These are phyloP conservation scores for Rhizophlyctis rosea DNA, from an alignment of 192 early-diverging fungal species.

Conservation along the genomic window DNA sequence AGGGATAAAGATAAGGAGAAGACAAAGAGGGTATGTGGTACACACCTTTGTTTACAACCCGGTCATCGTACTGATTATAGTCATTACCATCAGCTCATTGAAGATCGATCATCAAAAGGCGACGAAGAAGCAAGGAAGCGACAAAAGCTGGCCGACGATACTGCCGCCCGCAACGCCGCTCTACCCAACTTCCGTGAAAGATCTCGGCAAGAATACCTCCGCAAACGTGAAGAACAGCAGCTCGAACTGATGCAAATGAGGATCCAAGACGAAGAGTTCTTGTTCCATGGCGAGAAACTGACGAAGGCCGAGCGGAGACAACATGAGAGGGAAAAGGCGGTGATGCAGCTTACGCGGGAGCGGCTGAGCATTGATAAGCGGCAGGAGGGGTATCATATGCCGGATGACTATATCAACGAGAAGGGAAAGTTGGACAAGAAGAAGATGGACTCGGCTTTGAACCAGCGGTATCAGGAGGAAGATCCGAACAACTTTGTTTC, in stretches of 20 bases:
- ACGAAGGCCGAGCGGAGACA: slow-evolving; percentile 74
- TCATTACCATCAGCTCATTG: slow-evolving; percentile 55
- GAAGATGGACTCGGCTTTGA: slow-evolving; percentile 84
- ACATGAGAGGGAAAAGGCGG: slow-evolving; percentile 79
- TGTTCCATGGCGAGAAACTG: slow-evolving; percentile 73
- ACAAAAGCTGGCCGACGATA: slow-evolving; percentile 80
- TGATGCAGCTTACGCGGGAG: slow-evolving; percentile 81
- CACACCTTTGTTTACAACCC: no score
- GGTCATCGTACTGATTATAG: slow-evolving; percentile 24
- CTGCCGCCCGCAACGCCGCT: slow-evolving; percentile 60
- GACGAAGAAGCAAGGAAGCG: slow-evolving; percentile 65
- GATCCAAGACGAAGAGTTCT: slow-evolving; percentile 81
- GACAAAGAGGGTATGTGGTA: slow-evolving; percentile 75
- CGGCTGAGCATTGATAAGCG: slow-evolving; percentile 74
- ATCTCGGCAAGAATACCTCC: slow-evolving; percentile 88
- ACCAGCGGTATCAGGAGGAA: slow-evolving; percentile 84
- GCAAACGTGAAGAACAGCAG: slow-evolving; percentile 78
- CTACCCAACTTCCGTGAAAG: slow-evolving; percentile 78
- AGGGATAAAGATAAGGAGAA: slow-evolving; percentile 78
- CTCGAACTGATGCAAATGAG: slow-evolving; percentile 72
- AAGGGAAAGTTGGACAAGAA: slow-evolving; percentile 97
- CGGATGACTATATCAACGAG: slow-evolving; percentile 91
- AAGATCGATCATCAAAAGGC: slow-evolving; percentile 65
- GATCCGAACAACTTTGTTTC: slow-evolving; percentile 63
- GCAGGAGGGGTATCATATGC: slow-evolving; percentile 72